Evolutionary conservation across 768 basidiomycete genomes (phyloP), one percentile per base, ranked within the genome.

Genomic region (Lepiota subincarnata): DNA sequence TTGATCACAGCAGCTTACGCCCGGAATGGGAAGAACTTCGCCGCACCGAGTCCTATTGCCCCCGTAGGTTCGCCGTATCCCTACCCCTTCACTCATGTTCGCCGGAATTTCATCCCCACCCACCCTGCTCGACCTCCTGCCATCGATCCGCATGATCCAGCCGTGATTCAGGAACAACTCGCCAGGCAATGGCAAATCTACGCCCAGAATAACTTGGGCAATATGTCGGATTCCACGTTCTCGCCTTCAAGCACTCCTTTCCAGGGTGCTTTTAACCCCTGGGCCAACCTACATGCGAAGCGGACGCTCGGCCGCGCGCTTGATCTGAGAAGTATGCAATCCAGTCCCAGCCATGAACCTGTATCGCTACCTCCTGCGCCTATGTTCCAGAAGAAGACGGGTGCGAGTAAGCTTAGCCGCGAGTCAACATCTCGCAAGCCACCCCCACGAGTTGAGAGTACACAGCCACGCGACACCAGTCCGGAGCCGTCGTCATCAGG

Each of bases 371-470:
- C 86, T 1, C 75, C 76, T 2, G 65, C 79, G 2, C 72, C 74
- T 14, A 73, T 72, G 46, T 72, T 79, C 16, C 72, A 78, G 0
- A 53, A 77, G 44, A 78, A 78, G 62, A 76, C 76, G 75, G 61
- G 62, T 24, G 12, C 4, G 12, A 31, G 22, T 18, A 35, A 47
- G 46, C n/a, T 47, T n/a, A 24, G 26, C 11, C 43, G 22, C 20
- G 20, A 45, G 28, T 1, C n/a, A 47, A 38, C 38, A 18, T 8
- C 51, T n/a, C 28, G 26, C 53, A 26, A 59, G 52, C 28, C 83
- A 1, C 89, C 89, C 1, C 87, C 86, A 8, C 75, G 89, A 11
- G 89, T 91, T 14, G 86, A 89, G 60, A 90, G 87, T 60, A 92
- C 89, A 0, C 87, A 90, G 60, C 88, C 89, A 6, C 71, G 88